phyloP scores from a whole-genome alignment of 306 rosid species.

The Fragaria ananassa region DNA sequence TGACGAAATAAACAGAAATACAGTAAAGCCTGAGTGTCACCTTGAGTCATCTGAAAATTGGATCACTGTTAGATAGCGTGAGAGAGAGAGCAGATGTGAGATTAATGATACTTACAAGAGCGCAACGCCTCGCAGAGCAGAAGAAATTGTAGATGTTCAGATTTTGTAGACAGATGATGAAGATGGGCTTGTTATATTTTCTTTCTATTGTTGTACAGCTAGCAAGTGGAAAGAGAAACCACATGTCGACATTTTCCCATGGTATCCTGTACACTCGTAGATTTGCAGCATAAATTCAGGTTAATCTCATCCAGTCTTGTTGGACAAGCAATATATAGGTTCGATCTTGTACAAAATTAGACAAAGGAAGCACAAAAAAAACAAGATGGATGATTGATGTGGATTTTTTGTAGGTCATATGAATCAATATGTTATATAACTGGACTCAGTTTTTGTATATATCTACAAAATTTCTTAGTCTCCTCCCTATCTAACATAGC shows the following conservation, averaged over 20 bases:
- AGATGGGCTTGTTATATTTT: not conserved
- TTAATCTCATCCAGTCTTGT: not conserved
- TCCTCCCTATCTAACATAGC: too few relatives aligned
- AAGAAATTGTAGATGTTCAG: not conserved
- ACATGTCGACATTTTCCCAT: not conserved
- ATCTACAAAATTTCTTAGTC: not conserved
- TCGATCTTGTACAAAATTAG: not conserved
- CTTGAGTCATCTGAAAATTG: conserved; percentile 42
- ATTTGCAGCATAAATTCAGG: not conserved
- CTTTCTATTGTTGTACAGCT: conserved; percentile 2
- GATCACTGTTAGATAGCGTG: conserved; percentile 53
- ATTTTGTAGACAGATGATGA: not conserved
- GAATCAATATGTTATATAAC: not conserved
- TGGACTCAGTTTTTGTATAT: not conserved
- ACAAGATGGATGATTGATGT: too few relatives aligned
- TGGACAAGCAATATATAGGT: not conserved
- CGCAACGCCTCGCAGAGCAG: not conserved
- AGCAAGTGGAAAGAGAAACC: conserved; percentile 4
- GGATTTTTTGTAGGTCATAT: too few relatives aligned
- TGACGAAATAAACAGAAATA: conserved; percentile 5
- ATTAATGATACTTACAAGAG: not conserved
- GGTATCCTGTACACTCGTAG: not conserved
- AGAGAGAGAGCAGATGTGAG: not conserved
- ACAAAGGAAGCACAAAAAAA: not conserved
- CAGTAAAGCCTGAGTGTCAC: conserved; percentile 20